A percentile compares a stretch with the other conserved stretches of the same genome.
Conservation (phyloP, 345 rosid genomes). For the Cardamine chenopodiifolia region DNA sequence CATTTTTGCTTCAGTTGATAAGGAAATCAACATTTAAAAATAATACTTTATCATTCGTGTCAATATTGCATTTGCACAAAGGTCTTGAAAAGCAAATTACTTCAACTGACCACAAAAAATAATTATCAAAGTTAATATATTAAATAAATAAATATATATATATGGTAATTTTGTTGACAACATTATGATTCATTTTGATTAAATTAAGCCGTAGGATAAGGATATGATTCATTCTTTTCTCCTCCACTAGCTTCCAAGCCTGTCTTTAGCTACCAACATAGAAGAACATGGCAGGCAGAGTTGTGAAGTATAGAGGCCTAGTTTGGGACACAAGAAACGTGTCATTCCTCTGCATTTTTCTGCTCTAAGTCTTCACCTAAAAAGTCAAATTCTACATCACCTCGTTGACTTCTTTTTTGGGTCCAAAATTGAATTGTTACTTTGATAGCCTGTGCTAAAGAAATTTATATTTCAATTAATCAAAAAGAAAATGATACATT, state of each 20-base stretch:
- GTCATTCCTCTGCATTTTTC: background rate
- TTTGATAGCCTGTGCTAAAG: background rate
- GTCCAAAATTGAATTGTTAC: background rate
- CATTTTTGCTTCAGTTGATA: background rate
- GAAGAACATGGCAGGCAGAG: background rate
- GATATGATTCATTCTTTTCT: background rate
- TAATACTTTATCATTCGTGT: background rate
- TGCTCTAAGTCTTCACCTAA: background rate
- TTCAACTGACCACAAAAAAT: background rate
- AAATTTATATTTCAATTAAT: background rate
- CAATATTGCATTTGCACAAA: background rate
- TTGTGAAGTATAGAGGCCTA: background rate
- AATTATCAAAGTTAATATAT: background rate
- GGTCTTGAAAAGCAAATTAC: background rate
- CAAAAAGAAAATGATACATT: background rate
- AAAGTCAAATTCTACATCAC: background rate
- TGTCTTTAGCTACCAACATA: background rate
- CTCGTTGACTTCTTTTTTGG: too few species aligned
- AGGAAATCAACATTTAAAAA: background rate
- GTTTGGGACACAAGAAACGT: too few species aligned
- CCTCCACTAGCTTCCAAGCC: background rate
- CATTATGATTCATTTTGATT: background rate
- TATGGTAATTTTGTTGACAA: background rate
- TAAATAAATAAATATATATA: too few species aligned
- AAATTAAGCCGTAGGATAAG: too few species aligned